Evolutionary conservation across 208 protist species (phyloP), one percentile per base, ranked within the genome.

Genomic region (Acanthamoeba lugdunensis): DNA sequence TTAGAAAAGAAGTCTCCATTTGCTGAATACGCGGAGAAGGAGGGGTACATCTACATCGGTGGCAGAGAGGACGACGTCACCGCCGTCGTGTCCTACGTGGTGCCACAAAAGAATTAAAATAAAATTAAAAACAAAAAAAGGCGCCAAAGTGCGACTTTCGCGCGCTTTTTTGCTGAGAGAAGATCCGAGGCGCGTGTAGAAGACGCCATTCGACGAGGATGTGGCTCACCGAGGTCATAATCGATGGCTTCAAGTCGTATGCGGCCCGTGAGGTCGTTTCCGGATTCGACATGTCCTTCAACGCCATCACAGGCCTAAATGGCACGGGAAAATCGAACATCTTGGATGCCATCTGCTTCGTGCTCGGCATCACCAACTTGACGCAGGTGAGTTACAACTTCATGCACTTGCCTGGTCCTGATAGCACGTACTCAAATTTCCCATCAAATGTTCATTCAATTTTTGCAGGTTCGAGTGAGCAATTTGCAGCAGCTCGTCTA

Each of bases 201-300:
- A 7, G 54, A 23, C 16, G 16, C 54, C 54, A 13, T 61, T 61
- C n/a, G 54, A 61, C 65, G 11, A 90, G 4, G 25, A 99, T 99
- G 99, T 98, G 98, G 94, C 98, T 99, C 54, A 98, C 99, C 94
- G 98, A 99, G 94, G 98, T 99, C 71, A 98, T 99, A 25, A 96
- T 99, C 63, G 99, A 99, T 95, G 99, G 99, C 30, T 99, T 99
- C 97, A 99, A 99, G 97, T 99, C 98, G 33, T 99, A 99, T 96
- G 98, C 98, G 28, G 97, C 98, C 82, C 97, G 98, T 85, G 99
- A 98, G 16, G 98, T 98, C 58, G 95, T 99, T 45, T 95, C 95
- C 4, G 97, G 98, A 33, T 99, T 99, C 88, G 99, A 99, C 96
- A 96, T 96, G 25, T 97, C 98, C 87, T 99, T 99, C 95, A 99